These are phyloP conservation scores for Alternaria brassicae DNA, from an alignment of 2,329 filamentous ascomycete genomes.

Conservation along the genomic window DNA sequence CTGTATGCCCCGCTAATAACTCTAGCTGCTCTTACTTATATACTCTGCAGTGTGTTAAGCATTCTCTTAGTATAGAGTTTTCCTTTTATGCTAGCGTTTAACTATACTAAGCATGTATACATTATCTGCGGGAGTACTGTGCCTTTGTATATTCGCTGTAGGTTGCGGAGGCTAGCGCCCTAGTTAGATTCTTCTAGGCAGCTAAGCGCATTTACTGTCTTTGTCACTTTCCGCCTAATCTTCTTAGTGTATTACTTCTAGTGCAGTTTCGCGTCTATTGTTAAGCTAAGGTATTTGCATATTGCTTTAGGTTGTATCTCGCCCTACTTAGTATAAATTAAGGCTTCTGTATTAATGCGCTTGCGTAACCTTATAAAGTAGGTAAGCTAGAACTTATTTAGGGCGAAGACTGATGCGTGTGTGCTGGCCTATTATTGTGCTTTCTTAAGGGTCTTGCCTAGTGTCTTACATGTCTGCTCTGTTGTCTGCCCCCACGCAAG, in stretches of 20 bases:
- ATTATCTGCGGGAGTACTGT: constrained; percentile 41
- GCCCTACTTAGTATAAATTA: constrained; percentile 26
- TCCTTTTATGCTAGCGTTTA: constrained; percentile 21
- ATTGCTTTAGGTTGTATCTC: constrained; percentile 17
- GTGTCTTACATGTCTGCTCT: constrained; percentile 24
- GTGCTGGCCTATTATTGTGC: constrained; percentile 30
- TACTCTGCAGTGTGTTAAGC: constrained; percentile 20
- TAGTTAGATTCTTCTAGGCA: constrained; percentile 21
- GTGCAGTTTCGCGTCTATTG: constrained; percentile 23
- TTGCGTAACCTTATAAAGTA: constrained; percentile 32
- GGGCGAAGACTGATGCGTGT: constrained; percentile 37
- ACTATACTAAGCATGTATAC: constrained; percentile 39
- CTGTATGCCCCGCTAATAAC: constrained; percentile 31
- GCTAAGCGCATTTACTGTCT: constrained; percentile 19
- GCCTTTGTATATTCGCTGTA: constrained; percentile 37
- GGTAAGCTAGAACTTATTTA: constrained; percentile 40
- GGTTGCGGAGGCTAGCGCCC: constrained; percentile 22
- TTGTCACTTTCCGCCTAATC: constrained; percentile 19
- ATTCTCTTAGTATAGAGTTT: constrained; percentile 22
- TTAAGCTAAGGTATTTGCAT: constrained; percentile 27
- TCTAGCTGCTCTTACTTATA: constrained; percentile 29
- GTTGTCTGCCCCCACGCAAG: constrained; percentile 23
- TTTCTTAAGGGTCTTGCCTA: constrained; percentile 21
- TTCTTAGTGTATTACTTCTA: constrained; percentile 20
- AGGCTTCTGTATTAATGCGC: constrained; percentile 15